phyloP scores from a whole-genome alignment of 805 yeast genomes.

The Metschnikowia bowlesiae region DNA sequence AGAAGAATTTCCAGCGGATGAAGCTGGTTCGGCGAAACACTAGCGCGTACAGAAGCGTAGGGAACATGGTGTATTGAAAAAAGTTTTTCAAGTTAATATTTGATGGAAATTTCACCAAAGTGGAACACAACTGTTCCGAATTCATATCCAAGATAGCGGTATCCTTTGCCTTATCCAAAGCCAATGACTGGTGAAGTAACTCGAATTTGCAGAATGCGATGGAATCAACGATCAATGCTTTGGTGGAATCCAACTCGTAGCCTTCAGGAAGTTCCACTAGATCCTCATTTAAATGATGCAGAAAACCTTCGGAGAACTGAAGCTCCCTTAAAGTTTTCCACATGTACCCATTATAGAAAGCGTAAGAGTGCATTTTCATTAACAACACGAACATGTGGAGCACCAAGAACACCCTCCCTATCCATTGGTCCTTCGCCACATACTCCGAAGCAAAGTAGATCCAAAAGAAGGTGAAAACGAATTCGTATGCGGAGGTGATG shows the following conservation, averaged over 20 bases:
- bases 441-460: constrained; percentile 48
- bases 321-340: constrained; percentile 62
- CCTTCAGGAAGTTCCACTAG: constrained; percentile 31
- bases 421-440: constrained; percentile 70
- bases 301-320: constrained; percentile 40
- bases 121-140: constrained; percentile 9
- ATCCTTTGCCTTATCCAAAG: constrained; percentile 15
- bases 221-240: constrained; percentile 33
- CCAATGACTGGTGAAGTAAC: constrained; percentile 50
- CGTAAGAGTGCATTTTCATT: constrained; percentile 95
- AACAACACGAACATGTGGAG: constrained; percentile 80
- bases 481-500: constrained; percentile 54
- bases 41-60: constrained; percentile 80
- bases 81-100: constrained; percentile 65
- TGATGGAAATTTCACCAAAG: constrained; percentile 53
- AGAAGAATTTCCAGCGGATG: constrained; percentile 66
- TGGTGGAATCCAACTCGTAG: constrained; percentile 23
- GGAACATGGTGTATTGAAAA: constrained; percentile 80
- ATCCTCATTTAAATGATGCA: constrained; percentile 16
- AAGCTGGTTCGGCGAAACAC: constrained; percentile 71
- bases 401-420: constrained; percentile 78
- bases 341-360: constrained; percentile 86
- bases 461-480: constrained; percentile 49
- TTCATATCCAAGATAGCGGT: constrained; percentile 9
- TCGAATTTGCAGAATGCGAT: constrained; percentile 71